These are phyloP conservation scores for Cyphellophora europaea DNA, from an alignment of 2,329 filamentous ascomycete species.

Conservation along the genomic window DNA sequence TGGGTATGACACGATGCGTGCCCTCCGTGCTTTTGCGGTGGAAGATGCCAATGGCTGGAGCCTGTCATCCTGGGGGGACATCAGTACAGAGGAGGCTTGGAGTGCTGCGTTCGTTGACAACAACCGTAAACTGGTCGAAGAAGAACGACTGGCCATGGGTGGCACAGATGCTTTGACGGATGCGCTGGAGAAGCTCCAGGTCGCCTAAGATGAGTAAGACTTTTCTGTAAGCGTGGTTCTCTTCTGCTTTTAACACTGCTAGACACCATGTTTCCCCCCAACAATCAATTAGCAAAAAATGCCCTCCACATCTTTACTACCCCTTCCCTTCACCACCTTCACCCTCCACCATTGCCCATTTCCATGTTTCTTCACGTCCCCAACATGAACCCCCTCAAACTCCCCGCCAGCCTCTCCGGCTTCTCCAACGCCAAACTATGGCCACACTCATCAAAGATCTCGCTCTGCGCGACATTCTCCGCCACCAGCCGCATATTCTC, in stretches of 20 bases:
- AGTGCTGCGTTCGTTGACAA: background rate
- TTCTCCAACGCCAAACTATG: slow-evolving; percentile 5
- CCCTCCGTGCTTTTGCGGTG: background rate
- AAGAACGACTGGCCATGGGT: background rate
- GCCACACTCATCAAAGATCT: slow-evolving; percentile 7
- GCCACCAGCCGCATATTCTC: slow-evolving; percentile 4
- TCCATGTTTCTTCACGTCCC: background rate
- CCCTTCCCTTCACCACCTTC: too few relatives aligned
- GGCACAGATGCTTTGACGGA: background rate
- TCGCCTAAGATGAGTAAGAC: background rate
- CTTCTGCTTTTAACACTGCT: background rate
- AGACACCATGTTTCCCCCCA: background rate
- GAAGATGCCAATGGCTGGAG: background rate
- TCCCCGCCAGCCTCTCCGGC: slow-evolving; percentile 2
- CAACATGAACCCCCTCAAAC: slow-evolving; percentile 4
- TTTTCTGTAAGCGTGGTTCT: background rate
- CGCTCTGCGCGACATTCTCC: slow-evolving; percentile 1
- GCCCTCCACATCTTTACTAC: too few relatives aligned
- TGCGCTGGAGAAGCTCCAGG: background rate
- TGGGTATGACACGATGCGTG: background rate
- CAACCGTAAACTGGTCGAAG: background rate
- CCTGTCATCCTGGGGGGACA: background rate
- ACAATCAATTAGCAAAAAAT: too few relatives aligned
- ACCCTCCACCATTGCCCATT: background rate
- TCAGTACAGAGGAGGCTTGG: background rate